These are phyloP conservation scores for Candida buenavistaensis DNA, from an alignment of 1,139 yeast species.

Conservation along the genomic window DNA sequence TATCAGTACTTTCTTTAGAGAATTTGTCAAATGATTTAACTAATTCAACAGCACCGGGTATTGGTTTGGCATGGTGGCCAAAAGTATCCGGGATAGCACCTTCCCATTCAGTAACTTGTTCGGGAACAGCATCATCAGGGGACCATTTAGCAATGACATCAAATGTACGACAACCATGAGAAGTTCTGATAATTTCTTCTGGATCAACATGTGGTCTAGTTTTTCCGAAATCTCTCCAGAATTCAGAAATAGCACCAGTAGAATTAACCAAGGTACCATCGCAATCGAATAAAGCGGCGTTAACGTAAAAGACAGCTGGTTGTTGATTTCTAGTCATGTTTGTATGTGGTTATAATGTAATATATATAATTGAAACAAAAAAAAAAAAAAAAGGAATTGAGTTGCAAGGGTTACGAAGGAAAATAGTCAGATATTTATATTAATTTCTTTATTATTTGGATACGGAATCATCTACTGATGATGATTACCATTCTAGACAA, in stretches of 20 bases:
- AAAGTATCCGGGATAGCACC: constrained; percentile 70
- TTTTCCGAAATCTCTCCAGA: constrained; percentile 75
- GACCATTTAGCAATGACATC: constrained; percentile 76
- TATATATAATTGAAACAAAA: not conserved
- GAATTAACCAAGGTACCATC: constrained; percentile 86
- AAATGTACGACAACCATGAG: constrained; percentile 82
- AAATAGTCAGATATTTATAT: too few species aligned
- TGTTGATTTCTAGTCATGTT: constrained; percentile 31
- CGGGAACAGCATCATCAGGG: constrained; percentile 69
- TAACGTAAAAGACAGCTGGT: constrained; percentile 48
- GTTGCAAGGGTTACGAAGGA: too few species aligned
- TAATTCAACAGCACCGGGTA: constrained; percentile 70
- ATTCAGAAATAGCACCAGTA: constrained; percentile 77
- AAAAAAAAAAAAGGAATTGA: too few species aligned
- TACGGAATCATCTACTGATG: too few species aligned
- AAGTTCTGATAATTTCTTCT: constrained; percentile 66
- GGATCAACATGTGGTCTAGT: constrained; percentile 71
- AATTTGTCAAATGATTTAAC: constrained; percentile 52
- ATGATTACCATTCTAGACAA: too few species aligned
- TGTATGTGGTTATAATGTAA: not conserved
- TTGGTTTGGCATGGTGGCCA: constrained; percentile 70
- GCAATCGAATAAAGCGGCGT: constrained; percentile 69
- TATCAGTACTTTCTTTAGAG: constrained; percentile 42
- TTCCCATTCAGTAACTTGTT: constrained; percentile 69
- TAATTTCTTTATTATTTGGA: too few species aligned